Conservation (phyloP, 805 yeast species). For the Kuraishia piskuri region DNA sequence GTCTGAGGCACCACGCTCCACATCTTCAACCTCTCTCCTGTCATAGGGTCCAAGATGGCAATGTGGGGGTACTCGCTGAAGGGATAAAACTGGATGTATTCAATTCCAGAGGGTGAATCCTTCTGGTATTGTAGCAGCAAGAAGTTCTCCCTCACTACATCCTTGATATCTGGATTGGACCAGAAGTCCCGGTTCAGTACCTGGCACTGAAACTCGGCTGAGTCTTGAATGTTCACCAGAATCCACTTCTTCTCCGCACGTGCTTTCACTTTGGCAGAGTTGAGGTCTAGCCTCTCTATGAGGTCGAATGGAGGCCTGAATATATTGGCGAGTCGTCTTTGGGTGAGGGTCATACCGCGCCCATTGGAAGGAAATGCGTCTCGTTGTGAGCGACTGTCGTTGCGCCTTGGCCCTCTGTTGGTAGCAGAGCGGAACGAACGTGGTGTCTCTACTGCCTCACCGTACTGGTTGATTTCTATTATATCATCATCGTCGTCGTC, state of each 20-base stretch:
- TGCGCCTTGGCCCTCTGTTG: neutral
- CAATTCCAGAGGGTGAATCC: constrained; percentile 68
- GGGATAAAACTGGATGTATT: constrained; percentile 66
- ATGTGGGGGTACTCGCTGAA: constrained; percentile 74
- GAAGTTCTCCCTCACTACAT: constrained; percentile 56
- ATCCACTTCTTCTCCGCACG: constrained; percentile 67
- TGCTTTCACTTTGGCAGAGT: constrained; percentile 65
- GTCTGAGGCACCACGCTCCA: constrained; percentile 70
- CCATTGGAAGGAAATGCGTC: constrained; percentile 9
- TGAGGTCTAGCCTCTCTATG: constrained; percentile 60
- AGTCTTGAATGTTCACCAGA: constrained; percentile 80
- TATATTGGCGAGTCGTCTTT: constrained; percentile 65
- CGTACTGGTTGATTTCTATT: neutral
- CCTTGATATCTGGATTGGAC: constrained; percentile 63
- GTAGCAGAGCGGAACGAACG: neutral
- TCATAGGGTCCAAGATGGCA: constrained; percentile 87
- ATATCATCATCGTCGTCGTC: constrained; percentile 17
- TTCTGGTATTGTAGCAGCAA: constrained; percentile 79
- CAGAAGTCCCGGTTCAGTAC: constrained; percentile 89
- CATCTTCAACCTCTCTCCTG: constrained; percentile 78
- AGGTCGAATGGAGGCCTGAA: constrained; percentile 94
- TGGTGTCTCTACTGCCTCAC: neutral
- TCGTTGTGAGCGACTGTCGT: constrained; percentile 6
- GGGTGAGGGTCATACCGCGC: constrained; percentile 30
- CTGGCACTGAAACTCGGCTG: constrained; percentile 80